Base-by-base conservation (phyloP, 768 basidiomycete genomes). In the Mycena epipterygia region DNA sequence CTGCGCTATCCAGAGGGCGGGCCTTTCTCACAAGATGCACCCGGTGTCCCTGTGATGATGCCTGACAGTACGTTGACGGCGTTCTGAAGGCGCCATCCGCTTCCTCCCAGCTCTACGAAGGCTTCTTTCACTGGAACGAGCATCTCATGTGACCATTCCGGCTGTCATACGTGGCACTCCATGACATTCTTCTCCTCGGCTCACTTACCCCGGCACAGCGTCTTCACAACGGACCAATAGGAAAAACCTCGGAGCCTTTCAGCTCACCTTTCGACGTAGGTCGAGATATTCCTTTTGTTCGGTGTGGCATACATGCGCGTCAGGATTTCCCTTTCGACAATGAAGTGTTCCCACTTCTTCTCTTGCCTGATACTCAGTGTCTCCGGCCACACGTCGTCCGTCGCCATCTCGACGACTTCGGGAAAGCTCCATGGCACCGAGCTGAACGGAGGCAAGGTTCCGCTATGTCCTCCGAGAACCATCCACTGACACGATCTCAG, bases 391-490 rank as follows among this genome's bases (percentile, higher is more conserved):
- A 48, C 59, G 12, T 52, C 49, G 16, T 30, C 49, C 39, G 29
- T 52, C 39, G 49, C 30, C 39, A 35, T 69, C 29, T 55, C 68
- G 35, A 64, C 68, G n/a, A 69, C 68, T 16, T 69, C 68, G 19
- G 68, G 68, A 5, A 25, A 64, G 46, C 59, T 69, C 21, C 61
- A 69, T 49, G 68, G 68, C 30, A 33, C 51, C 11, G 68, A 69
- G 35, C 61, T 52, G 44, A 44, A 69, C 59, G 68, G 68, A 64
- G 68, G 68, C 29, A 48, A 23, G 59, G n/a, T 33, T 61, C 29
- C 19, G 6, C n/a, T 58, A 33, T 37, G 60, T 62, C 25, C 57
- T 29, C 17, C 25, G 44, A 29, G 29, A 46, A n/a, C 29, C n/a
- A 41, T 49, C 41, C 46, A 55, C 35, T 68, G 37, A 55, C 33